Evolutionary conservation across 75 land plant genomes (phyloP).

Genomic region (Picea glauca): DNA sequence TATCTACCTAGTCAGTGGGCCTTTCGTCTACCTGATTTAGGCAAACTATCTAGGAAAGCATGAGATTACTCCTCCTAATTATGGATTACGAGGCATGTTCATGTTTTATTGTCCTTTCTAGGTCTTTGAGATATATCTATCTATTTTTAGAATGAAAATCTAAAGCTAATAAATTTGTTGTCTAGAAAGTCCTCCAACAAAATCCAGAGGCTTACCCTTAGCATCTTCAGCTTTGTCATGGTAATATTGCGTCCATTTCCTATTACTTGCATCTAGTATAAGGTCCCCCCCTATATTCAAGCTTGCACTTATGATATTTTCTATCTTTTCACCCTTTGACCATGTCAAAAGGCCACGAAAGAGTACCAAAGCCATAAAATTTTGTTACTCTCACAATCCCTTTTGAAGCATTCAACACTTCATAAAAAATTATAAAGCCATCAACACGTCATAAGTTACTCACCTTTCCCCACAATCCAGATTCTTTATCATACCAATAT

Average conservation of each 20-base stretch:
- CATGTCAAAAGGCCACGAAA: not conserved
- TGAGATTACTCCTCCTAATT: conserved; percentile 79
- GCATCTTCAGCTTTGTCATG: conserved; percentile 69
- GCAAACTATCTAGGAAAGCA: conserved; percentile 91
- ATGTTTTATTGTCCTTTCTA: no score
- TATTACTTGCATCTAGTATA: conserved; percentile 65
- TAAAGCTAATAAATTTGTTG: no score
- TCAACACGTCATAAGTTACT: not conserved
- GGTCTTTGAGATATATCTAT: no score
- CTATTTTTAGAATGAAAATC: no score
- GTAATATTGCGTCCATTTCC: conserved; percentile 89
- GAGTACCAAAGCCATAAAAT: not conserved
- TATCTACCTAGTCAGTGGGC: conserved; percentile 67
- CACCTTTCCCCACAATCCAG: conserved; percentile 97
- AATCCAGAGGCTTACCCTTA: not conserved
- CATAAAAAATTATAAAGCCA: not conserved
- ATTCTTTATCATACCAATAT: conserved; percentile 92
- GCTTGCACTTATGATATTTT: conserved; percentile 66
- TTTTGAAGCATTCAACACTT: not conserved
- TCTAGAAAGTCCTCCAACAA: no score
- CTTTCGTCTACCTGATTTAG: conserved; percentile 81
- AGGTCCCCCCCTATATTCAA: conserved; percentile 77
- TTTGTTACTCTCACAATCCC: not conserved
- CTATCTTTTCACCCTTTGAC: conserved; percentile 70
- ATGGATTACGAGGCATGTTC: conserved; percentile 70